Evolutionary conservation across 768 basidiomycete genomes (phyloP), one percentile per base, ranked within the genome.

Genomic region (Lentinula sp.): DNA sequence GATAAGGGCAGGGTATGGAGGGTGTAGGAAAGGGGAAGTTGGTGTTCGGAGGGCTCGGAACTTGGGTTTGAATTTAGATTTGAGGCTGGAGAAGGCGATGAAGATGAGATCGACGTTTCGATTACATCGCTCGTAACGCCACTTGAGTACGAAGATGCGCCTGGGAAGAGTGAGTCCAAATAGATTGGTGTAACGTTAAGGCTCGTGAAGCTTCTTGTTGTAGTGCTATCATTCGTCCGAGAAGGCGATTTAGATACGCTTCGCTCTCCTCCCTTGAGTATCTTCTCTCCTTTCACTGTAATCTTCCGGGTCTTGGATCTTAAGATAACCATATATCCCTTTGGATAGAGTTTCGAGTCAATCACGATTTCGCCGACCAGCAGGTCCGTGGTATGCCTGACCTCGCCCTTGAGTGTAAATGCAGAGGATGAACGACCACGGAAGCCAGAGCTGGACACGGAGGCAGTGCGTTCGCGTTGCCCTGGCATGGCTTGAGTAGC

Each of bases 1-100:
- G 93, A 94, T 2, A 87, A 84, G 0, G 95, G 93, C 57, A 96
- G 81, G 0, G 88, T 89, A 69, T 91, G 82, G 13, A 95, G 76
- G 4, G 80, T 78, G 61, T 83, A 82, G 31, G 71, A 70, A 63
- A 91, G 74, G 15, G 85, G 91, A 32, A 86, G 79, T 39, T 65
- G 74, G 54, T 60, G 65, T 23, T 68, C 43, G 31, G 31, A 11
- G n/a, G 35, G 18, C 7, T 54, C 37, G 8, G 53, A 13, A 13
- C 34, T 28, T 39, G 35, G 9, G 11, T 23, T 23, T 15, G 40
- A 13, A 23, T 18, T 48, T 48, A 11, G 6, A 9, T 48, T 23
- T 48, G 53, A 37, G 13, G 34, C 7, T 15, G 59, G 40, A n/a
- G 59, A 21, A 5, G 53, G 7, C 1, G 34, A 7, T 4, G 52